Evolutionary conservation across 192 early-diverging fungal species (phyloP), one percentile per base, ranked within the genome.

Genomic region (Backusella sp.): DNA sequence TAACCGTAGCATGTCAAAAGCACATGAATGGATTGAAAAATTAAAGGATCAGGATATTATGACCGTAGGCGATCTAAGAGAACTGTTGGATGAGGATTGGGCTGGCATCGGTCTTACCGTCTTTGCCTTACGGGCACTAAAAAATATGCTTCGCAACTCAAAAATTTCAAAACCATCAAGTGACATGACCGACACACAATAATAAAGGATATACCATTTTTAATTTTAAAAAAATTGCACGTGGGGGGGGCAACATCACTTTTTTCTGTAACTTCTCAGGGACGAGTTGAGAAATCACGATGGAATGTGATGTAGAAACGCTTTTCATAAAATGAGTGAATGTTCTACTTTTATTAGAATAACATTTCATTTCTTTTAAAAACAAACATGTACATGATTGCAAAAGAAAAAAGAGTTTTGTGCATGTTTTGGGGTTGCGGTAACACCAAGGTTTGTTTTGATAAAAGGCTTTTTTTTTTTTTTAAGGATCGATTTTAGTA

Each of bases 61-160:
- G 91, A 92, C 91, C 0, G 88, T 93, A 36, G 92, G 91, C 0
- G 91, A 93, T 74, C 70, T 93, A 74, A 84, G 86, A 56, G 89
- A 89, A 66, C 70, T 93, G 28, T 85, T 86, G 69, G 91, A 93
- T 26, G 88, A 90, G 68, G 92, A 93, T 73, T 93, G 92, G 92
- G 77, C 79, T 17, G 88, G 87, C 9, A 84, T 88, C 46, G 84
- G 84, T 21, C 70, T 88, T 2, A 88, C 86, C 0, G 86, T 88
- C 6, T 88, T 86, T 83, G 86, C 86, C 1, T 75, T 79, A 19
- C 74, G 86, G 66, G 83, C 81, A 5, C 53, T 88, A 36, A 80
- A 85, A 74, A 88, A 88, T 77, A 79, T 82, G 72, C 75, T 88
- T 9, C 49, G 53, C 56, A 69, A 62, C 56, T 62, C 56, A 62